A percentile compares a stretch with the other conserved stretches of the same genome.
These are phyloP conservation scores for Cyclotella kingstonii DNA, from an alignment of 108 stramenopile genomes.

Conservation along the genomic window DNA sequence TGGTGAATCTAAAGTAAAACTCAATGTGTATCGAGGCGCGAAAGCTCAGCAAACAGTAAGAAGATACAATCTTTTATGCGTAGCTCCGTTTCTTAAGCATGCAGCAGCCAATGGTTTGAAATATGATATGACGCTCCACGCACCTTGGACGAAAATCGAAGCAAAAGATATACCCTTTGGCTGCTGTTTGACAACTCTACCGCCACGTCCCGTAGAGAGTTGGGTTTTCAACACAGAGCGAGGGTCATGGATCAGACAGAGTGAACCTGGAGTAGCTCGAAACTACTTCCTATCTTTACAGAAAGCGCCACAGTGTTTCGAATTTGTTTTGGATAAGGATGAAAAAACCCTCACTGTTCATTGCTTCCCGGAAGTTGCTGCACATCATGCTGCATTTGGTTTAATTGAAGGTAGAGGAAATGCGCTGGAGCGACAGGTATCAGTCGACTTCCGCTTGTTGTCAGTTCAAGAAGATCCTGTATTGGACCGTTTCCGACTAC, in stretches of 20 bases:
- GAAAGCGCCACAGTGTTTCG: constrained; percentile 49
- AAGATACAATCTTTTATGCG: constrained; percentile 48
- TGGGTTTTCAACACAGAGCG: constrained; percentile 56
- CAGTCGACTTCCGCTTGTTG: constrained; percentile 45
- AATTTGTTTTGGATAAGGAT: constrained; percentile 37
- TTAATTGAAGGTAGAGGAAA: constrained; percentile 52
- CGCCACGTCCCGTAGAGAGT: constrained; percentile 42
- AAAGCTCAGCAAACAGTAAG: constrained; percentile 48
- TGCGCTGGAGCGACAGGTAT: constrained; percentile 26
- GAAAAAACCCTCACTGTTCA: constrained; percentile 32
- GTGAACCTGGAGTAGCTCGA: constrained; percentile 43
- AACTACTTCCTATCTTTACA: constrained; percentile 37
- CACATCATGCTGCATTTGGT: constrained; percentile 55
- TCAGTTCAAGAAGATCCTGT: constrained; percentile 59
- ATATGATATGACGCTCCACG: constrained; percentile 22
- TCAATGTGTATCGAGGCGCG: constrained; percentile 40
- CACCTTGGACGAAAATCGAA: constrained; percentile 40
- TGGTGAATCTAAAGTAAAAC: constrained; percentile 1
- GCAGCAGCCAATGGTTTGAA: constrained; percentile 45
- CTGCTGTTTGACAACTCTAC: constrained; percentile 39
- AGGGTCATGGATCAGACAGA: constrained; percentile 36
- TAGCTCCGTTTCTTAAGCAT: constrained; percentile 48
- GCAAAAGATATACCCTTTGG: constrained; percentile 39
- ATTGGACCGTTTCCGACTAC: constrained; percentile 47
- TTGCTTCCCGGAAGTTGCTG: constrained; percentile 58